Evolutionary conservation across 2,329 filamentous ascomycete species (phyloP).

Genomic region (Fusarium drepaniforme): DNA sequence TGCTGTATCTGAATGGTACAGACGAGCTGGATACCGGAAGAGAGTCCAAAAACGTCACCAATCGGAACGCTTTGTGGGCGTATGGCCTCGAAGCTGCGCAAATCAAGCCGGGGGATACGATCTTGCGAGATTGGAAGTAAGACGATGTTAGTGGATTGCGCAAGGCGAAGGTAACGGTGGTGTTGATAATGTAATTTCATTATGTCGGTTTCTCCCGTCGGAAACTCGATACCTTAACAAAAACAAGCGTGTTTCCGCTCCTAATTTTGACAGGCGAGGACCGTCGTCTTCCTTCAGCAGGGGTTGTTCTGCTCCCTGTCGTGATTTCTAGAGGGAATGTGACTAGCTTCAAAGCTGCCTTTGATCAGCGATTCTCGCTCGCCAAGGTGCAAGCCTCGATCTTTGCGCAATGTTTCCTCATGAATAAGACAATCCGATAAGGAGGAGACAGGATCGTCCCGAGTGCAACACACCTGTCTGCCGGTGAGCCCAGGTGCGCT

Average conservation of each 20-base stretch:
- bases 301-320: not conserved
- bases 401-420: slow-evolving; percentile 4
- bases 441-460: slow-evolving; percentile 7
- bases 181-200: slow-evolving; percentile 1
- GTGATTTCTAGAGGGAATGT: not conserved
- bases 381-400: not conserved
- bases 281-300: not conserved
- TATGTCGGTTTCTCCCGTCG: not conserved
- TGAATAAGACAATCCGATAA: not conserved
- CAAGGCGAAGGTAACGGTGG: not conserved
- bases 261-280: slow-evolving; percentile 4
- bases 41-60: slow-evolving; percentile 47
- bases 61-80: slow-evolving; percentile 48
- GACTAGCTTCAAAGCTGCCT: not conserved
- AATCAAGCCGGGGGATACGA: slow-evolving; percentile 44
- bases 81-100: slow-evolving; percentile 43
- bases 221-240: not conserved
- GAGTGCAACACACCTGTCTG: slow-evolving; percentile 7
- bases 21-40: slow-evolving; percentile 43
- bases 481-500: not conserved
- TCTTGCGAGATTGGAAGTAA: slow-evolving; percentile 45
- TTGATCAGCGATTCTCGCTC: slow-evolving; percentile 1
- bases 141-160: not conserved
- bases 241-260: not conserved
- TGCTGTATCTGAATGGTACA: slow-evolving; percentile 51